Evolutionary conservation across 73 alveolate species (phyloP), one percentile per base, ranked within the genome.

Genomic region (Paramecium biaurelia): DNA sequence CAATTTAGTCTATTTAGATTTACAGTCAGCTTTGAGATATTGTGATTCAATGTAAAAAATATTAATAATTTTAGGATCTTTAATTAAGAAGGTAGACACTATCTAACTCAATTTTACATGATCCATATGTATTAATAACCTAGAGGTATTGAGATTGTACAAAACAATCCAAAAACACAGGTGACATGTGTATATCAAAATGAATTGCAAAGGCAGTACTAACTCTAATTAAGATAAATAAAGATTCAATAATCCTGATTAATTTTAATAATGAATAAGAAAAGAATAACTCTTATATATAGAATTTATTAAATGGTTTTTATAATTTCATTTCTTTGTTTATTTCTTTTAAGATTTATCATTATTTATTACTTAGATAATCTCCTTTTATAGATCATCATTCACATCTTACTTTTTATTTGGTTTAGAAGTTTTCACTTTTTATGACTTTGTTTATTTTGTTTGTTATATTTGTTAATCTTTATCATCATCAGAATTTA

Each of bases 121-220:
- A 63, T 79, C 21, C 90, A 79, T 15, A 79, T 79, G 90, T 79
- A 79, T 79, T 45, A 79, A 45, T 30, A 79, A 79, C 37, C 90
- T 0, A 79, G 90, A 45, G 90, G 90, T 4, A 63, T 79, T 24
- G 70, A 79, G 26, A 79, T 79, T 37, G 63, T 72, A 34, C 26
- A 49, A 21, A 30, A 63, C 20, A 26, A 63, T 63, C 45, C 41
- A 6, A 63, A 63, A 26, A 32, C 6, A 10, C 20, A 63, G 2
- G 49, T 24, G 10, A 14, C 20, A 63, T 63, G 84, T 12, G 84
- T 32, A 7, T 63, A 63, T 63, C 11, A 63, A 26, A 63, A 63
- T 26, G 24, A 63, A 63, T 24, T 63, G 45, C 24, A 63, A 30
- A 30, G 12, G 26, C 45, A 63, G 12, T 63, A 63, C 26, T 26